Conservation (phyloP, 768 basidiomycete genomes). For the Hysterangium stoloniferum region DNA sequence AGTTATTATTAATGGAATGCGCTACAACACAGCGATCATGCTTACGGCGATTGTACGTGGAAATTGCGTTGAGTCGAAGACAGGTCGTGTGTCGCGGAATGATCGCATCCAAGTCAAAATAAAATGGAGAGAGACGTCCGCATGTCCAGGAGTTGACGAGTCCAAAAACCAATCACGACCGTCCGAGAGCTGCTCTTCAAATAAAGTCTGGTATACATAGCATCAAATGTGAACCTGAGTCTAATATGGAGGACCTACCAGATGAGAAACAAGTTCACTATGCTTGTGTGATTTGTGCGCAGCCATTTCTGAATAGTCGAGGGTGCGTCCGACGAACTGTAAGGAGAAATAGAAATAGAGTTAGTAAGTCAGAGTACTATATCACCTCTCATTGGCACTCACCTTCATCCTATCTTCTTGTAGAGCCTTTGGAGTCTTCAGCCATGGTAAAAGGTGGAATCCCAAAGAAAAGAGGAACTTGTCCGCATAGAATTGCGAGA, state of each 20-base stretch:
- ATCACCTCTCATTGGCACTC: slow-evolving; percentile 15
- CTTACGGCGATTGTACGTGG: slow-evolving; percentile 37
- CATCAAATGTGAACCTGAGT: background rate
- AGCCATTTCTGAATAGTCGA: slow-evolving; percentile 31
- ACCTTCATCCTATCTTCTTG: slow-evolving; percentile 43
- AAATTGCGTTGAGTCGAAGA: slow-evolving; percentile 32
- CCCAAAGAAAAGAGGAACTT: slow-evolving; percentile 35
- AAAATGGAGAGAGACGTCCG: slow-evolving; percentile 47
- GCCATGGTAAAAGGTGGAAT: slow-evolving; percentile 38
- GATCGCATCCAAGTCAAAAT: slow-evolving; percentile 36
- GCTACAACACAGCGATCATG: slow-evolving; percentile 7
- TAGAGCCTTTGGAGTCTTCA: slow-evolving; percentile 36
- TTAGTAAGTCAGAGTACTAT: slow-evolving; percentile 20
- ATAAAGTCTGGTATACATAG: slow-evolving; percentile 20
- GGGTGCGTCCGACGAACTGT: slow-evolving; percentile 24
- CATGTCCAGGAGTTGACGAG: slow-evolving; percentile 42
- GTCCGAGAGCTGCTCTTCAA: slow-evolving; percentile 41
- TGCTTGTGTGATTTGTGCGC: slow-evolving; percentile 25
- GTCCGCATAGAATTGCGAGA: slow-evolving; percentile 40
- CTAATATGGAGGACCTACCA: slow-evolving; percentile 36
- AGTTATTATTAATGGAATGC: background rate
- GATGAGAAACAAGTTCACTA: slow-evolving; percentile 37
- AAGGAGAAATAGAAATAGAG: background rate
- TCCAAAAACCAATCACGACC: slow-evolving; percentile 52
- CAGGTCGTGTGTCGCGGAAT: slow-evolving; percentile 27